Evolutionary conservation across 2,329 filamentous ascomycete species (phyloP).

Genomic region (Aspergillus luchuensis): DNA sequence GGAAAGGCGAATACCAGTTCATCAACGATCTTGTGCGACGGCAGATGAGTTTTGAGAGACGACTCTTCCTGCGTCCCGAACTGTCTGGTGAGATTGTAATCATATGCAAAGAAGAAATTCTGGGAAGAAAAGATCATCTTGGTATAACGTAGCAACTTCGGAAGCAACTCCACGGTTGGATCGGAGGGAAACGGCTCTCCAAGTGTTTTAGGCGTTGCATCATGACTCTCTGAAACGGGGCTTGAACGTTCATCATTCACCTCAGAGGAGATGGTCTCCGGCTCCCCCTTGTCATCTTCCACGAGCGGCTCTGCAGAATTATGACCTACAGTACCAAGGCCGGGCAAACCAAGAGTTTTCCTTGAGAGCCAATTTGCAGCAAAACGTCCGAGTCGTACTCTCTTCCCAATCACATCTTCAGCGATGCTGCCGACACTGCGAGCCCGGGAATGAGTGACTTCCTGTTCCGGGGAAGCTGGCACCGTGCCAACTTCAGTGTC

Average conservation of each 20-base stretch:
- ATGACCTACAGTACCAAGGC: conserved; percentile 65
- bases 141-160: conserved; percentile 80
- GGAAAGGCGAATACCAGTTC: conserved; percentile 52
- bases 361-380: conserved; percentile 89
- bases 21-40: conserved; percentile 73
- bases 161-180: conserved; percentile 64
- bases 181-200: conserved; percentile 24
- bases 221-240: conserved; percentile 8
- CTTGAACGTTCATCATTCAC: conserved; percentile 16
- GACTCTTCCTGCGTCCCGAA: conserved; percentile 47
- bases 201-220: conserved; percentile 6
- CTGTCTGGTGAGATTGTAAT: conserved; percentile 82
- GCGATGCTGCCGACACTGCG: conserved; percentile 64
- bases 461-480: conserved; percentile 31
- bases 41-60: conserved; percentile 50
- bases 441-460: conserved; percentile 29
- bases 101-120: conserved; percentile 95
- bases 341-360: conserved; percentile 75
- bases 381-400: conserved; percentile 84
- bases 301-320: conserved; percentile 40
- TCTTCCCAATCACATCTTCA: conserved; percentile 82
- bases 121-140: conserved; percentile 81
- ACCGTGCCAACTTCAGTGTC: conserved; percentile 31
- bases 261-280: conserved; percentile 8
- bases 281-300: conserved; percentile 20